Evolutionary conservation across 176 grass and related monocot species (phyloP).

Genomic region (Musa acuminata): DNA sequence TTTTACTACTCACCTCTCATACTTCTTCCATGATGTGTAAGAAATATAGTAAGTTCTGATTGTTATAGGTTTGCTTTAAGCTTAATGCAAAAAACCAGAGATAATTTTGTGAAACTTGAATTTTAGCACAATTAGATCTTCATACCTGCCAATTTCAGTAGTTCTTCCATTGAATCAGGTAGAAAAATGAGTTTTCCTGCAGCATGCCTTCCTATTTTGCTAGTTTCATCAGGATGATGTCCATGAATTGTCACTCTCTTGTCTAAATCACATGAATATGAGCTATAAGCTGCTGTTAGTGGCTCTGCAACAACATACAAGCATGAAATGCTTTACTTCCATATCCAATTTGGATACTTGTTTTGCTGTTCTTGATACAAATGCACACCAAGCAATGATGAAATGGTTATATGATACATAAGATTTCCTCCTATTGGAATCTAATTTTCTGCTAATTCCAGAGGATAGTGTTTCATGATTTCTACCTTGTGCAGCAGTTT

Average conservation of each 20-base stretch:
- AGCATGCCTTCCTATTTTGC: background rate
- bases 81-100: background rate
- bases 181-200: slow-evolving; percentile 15
- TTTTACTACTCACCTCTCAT: too few species aligned
- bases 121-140: background rate
- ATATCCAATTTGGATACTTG: too few species aligned
- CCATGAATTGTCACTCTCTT: slow-evolving; percentile 16
- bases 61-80: background rate
- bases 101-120: background rate
- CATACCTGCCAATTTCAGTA: slow-evolving; percentile 15
- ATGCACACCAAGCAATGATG: too few species aligned
- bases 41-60: too few species aligned
- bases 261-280: background rate
- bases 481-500: background rate
- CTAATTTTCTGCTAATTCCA: background rate
- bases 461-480: background rate
- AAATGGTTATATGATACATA: too few species aligned
- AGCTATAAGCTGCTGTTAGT: background rate
- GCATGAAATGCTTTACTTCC: too few species aligned
- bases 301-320: background rate
- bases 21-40: too few species aligned
- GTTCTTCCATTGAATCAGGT: slow-evolving; percentile 20
- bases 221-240: background rate
- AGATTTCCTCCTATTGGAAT: background rate
- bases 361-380: too few species aligned